phyloP scores from a whole-genome alignment of 2,329 filamentous ascomycete species.

The Phialophora chinensis region DNA sequence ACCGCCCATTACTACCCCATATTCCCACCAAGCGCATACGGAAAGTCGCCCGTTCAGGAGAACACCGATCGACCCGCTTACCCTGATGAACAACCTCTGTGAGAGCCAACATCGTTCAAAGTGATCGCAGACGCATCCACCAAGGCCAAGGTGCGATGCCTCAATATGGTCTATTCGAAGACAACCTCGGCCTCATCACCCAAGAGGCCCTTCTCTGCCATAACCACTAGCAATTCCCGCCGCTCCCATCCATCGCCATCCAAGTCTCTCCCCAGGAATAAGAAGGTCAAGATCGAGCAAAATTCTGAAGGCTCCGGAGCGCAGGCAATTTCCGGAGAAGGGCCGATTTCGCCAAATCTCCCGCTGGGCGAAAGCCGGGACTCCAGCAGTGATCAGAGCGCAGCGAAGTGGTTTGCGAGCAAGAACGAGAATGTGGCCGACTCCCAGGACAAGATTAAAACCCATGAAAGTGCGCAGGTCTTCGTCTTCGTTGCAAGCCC shows the following conservation, averaged over 20 bases:
- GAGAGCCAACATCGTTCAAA: not conserved
- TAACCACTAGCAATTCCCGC: conserved; percentile 22
- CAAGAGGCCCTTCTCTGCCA: conserved; percentile 27
- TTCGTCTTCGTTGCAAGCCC: not conserved
- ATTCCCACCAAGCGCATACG: not conserved
- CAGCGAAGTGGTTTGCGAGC: conserved; percentile 37
- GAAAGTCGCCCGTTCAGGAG: not conserved
- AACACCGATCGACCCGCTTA: conserved; percentile 1
- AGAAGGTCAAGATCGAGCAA: conserved; percentile 31
- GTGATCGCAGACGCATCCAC: not conserved
- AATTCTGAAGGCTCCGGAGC: conserved; percentile 10
- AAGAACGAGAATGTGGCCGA: conserved; percentile 35
- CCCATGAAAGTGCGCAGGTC: conserved; percentile 20
- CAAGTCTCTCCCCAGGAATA: conserved; percentile 31
- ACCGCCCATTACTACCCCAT: not conserved
- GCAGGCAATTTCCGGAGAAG: not conserved
- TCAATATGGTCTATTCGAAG: conserved; percentile 27
- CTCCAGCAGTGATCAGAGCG: conserved; percentile 37
- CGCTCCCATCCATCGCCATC: conserved; percentile 28
- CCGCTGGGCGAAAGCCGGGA: conserved; percentile 24
- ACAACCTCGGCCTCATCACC: conserved; percentile 25
- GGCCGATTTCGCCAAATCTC: not conserved
- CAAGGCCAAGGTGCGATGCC: conserved; percentile 29
- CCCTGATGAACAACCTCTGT: not conserved
- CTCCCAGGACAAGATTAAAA: conserved; percentile 12